Evolutionary conservation across 192 early-diverging fungal genomes (phyloP).

Genomic region (Gonapodya prolifera): DNA sequence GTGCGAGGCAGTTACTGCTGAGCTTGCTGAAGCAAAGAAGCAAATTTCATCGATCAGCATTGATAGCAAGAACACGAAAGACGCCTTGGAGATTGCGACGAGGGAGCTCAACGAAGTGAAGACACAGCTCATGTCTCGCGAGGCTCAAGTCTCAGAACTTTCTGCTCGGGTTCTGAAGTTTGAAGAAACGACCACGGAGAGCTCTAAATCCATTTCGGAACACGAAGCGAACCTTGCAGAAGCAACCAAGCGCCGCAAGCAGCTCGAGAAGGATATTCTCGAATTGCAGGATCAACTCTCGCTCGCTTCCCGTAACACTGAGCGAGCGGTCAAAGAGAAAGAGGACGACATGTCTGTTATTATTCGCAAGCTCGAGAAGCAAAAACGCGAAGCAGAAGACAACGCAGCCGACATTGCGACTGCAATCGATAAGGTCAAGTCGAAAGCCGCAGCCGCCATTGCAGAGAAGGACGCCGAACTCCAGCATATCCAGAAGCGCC

Average conservation of each 20-base stretch:
- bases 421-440: background rate
- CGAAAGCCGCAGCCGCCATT: background rate
- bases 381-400: background rate
- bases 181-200: background rate
- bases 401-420: background rate
- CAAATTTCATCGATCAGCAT: background rate
- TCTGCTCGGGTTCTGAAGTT: background rate
- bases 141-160: background rate
- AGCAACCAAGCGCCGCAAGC: background rate
- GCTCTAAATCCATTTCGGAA: background rate
- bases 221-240: background rate
- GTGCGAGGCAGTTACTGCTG: background rate
- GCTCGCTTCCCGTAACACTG: background rate
- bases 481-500: background rate
- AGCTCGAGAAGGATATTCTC: background rate
- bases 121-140: background rate
- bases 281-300: background rate
- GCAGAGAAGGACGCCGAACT: background rate
- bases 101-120: background rate
- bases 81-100: background rate
- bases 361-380: background rate
- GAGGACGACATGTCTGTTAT: background rate
- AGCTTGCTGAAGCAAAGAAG: background rate
- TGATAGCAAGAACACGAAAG: background rate
- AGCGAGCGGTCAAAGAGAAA: background rate